A percentile compares a stretch with the other conserved stretches of the same genome.
phyloP scores from a whole-genome alignment of 352 stramenopile species.

The Globisporangium takayamanum region DNA sequence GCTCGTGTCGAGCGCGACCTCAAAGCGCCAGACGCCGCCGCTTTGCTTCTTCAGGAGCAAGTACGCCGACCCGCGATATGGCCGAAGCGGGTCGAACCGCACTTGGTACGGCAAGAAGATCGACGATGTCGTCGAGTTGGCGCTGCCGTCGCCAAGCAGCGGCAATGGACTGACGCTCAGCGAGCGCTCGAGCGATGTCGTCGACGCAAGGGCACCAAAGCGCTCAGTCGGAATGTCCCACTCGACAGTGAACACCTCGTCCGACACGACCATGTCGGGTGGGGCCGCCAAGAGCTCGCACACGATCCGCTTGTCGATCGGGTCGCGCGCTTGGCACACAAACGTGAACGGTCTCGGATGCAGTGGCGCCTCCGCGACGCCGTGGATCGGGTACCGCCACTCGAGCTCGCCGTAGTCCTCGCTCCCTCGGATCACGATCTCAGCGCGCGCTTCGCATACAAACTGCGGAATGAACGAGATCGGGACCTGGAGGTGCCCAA shows the following conservation, averaged over 20 bases:
- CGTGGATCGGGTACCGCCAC: conserved; percentile 71
- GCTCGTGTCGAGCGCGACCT: conserved; percentile 70
- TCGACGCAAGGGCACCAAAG: conserved; percentile 46
- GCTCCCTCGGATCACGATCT: conserved; percentile 62
- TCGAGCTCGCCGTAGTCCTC: conserved; percentile 64
- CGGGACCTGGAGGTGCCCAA: conserved; percentile 82
- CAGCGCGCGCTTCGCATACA: conserved; percentile 58
- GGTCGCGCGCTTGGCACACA: conserved; percentile 60
- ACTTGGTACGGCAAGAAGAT: conserved; percentile 42
- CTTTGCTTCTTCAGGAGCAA: conserved; percentile 75
- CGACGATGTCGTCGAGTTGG: neutral
- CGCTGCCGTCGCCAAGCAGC: neutral
- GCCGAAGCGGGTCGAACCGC: conserved; percentile 82
- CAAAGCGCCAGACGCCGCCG: conserved; percentile 84
- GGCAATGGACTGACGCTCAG: conserved; percentile 35
- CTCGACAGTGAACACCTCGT: conserved; percentile 46
- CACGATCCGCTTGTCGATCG: conserved; percentile 48
- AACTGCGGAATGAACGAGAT: conserved; percentile 85
- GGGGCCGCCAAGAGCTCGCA: conserved; percentile 57
- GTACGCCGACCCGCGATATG: conserved; percentile 69
- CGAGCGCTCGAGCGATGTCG: conserved; percentile 39
- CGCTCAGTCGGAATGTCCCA: conserved; percentile 60
- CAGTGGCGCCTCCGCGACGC: conserved; percentile 59
- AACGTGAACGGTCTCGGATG: conserved; percentile 53
- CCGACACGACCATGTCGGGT: conserved; percentile 26